phyloP scores from a whole-genome alignment of 352 stramenopile genomes.

The Thalassiosira mediterranea region DNA sequence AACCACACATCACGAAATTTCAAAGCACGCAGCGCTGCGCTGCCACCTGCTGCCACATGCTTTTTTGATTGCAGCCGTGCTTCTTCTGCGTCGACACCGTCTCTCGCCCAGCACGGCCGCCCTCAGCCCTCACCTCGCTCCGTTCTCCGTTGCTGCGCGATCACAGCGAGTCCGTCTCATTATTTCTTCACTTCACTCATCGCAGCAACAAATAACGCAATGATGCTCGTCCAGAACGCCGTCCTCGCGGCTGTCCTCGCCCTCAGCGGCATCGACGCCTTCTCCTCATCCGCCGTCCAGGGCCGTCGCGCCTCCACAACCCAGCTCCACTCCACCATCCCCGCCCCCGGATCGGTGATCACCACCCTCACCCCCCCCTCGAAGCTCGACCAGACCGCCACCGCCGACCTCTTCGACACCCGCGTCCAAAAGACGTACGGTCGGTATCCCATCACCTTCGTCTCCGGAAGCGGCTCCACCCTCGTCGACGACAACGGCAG shows the following conservation, averaged over 20 bases:
- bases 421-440: conserved; percentile 60
- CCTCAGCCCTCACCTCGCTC: no score
- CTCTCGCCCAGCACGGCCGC: no score
- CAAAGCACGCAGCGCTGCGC: no score
- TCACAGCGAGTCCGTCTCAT: no score
- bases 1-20: no score
- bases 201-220: conserved; percentile 8
- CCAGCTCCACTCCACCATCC: conserved; percentile 16
- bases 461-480: conserved; percentile 88
- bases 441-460: conserved; percentile 59
- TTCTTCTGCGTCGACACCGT: no score
- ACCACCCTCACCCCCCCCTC: conserved; percentile 35
- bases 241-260: conserved; percentile 31
- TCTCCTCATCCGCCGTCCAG: conserved; percentile 5
- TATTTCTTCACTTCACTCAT: no score
- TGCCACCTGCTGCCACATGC: no score
- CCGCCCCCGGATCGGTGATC: conserved; percentile 15
- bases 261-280: conserved; percentile 11
- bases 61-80: no score
- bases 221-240: conserved; percentile 32
- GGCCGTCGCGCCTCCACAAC: conserved; percentile 3
- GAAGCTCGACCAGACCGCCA: conserved; percentile 20
- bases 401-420: conserved; percentile 39
- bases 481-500: conserved; percentile 90
- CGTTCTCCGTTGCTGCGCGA: no score